These are phyloP conservation scores for Colletotrichum navitas DNA, from an alignment of 2,329 filamentous ascomycete genomes.

Conservation along the genomic window DNA sequence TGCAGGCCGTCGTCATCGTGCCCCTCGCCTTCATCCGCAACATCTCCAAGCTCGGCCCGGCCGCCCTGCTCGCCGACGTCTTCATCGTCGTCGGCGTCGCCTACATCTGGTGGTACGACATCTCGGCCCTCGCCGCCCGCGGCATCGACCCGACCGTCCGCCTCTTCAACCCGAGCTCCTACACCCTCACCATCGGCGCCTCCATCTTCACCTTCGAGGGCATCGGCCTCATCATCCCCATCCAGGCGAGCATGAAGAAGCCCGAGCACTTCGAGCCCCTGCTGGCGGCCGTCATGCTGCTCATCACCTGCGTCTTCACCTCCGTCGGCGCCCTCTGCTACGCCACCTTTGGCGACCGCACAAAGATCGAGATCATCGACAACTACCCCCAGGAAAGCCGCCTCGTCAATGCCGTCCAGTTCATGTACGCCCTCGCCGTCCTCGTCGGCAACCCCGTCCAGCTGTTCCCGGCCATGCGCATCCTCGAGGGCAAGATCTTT, in stretches of 20 bases:
- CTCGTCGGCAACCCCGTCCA: constrained; percentile 81
- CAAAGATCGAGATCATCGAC: constrained; percentile 80
- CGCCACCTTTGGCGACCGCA: constrained; percentile 76
- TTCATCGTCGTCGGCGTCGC: constrained; percentile 78
- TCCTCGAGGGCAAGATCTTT: constrained; percentile 77
- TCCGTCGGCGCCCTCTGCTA: constrained; percentile 81
- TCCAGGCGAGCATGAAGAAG: constrained; percentile 92
- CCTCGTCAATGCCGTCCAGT: constrained; percentile 82
- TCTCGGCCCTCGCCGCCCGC: constrained; percentile 64
- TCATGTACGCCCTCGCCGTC: constrained; percentile 79
- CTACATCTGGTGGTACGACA: constrained; percentile 82
- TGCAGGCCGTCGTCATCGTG: constrained; percentile 74
- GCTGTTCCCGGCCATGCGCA: constrained; percentile 79
- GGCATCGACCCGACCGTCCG: constrained; percentile 73
- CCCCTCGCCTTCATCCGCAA: constrained; percentile 79
- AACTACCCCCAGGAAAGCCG: constrained; percentile 79
- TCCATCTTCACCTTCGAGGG: constrained; percentile 97
- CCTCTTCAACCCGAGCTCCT: constrained; percentile 77
- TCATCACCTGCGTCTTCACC: constrained; percentile 80
- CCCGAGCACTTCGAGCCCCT: constrained; percentile 76
- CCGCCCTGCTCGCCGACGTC: constrained; percentile 76
- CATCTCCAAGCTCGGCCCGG: constrained; percentile 79
- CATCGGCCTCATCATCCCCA: constrained; percentile 96
- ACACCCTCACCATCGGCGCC: constrained; percentile 78
- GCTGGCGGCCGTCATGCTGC: constrained; percentile 76